Conservation (phyloP, 2,329 filamentous ascomycete genomes). For the Capronia epimyces region DNA sequence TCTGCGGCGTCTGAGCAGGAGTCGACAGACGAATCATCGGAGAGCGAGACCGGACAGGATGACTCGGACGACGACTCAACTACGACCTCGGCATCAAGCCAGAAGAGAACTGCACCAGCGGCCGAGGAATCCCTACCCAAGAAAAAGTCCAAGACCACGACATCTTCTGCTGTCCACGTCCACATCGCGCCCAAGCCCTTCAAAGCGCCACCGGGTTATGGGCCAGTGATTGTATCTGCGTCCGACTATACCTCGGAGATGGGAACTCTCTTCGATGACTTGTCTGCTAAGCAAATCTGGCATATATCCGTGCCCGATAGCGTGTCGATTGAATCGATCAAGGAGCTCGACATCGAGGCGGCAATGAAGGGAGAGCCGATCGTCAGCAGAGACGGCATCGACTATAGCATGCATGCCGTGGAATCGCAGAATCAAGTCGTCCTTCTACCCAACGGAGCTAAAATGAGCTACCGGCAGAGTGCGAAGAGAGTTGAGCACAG, state of each 20-base stretch:
- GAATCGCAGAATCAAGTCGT: conserved; percentile 33
- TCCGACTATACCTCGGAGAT: conserved; percentile 16
- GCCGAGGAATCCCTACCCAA: not conserved
- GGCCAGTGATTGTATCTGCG: conserved; percentile 27
- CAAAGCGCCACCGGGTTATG: conserved; percentile 42
- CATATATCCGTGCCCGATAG: conserved; percentile 45
- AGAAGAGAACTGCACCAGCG: conserved; percentile 12
- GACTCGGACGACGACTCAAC: conserved; percentile 8
- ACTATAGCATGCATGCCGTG: conserved; percentile 26
- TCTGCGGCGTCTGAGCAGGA: conserved; percentile 1
- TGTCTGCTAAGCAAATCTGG: conserved; percentile 44
- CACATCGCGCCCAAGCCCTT: conserved; percentile 35
- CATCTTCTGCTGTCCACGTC: conserved; percentile 17
- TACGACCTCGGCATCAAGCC: conserved; percentile 9
- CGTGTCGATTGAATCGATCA: conserved; percentile 42
- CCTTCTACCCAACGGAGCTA: conserved; percentile 30
- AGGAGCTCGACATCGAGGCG: conserved; percentile 41
- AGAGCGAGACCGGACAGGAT: conserved; percentile 3
- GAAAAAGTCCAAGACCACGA: conserved; percentile 5
- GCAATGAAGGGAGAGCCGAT: conserved; percentile 40
- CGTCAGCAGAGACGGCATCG: conserved; percentile 39
- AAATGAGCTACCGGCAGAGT: conserved; percentile 28
- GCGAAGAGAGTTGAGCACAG: conserved; percentile 21
- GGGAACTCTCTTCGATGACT: conserved; percentile 14
- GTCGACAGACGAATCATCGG: not conserved